Evolutionary conservation across 1,139 yeast genomes (phyloP).

Genomic region (Lodderomyces orthopsilosis): DNA sequence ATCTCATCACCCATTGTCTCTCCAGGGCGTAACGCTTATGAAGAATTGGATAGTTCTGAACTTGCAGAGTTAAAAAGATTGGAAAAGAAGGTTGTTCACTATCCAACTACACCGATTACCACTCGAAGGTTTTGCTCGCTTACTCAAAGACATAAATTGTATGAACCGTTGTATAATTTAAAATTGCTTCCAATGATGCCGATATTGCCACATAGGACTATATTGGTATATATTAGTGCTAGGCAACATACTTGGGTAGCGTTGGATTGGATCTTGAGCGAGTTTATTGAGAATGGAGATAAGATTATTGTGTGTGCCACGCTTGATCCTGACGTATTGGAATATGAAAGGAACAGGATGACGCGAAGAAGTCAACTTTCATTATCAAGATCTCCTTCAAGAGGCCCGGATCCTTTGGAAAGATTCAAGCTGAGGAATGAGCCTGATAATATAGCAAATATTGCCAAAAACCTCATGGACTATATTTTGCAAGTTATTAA

Average conservation of each 20-base stretch:
- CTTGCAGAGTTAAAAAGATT: constrained; percentile 6
- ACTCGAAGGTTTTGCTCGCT: constrained; percentile 51
- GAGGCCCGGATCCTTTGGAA: constrained; percentile 24
- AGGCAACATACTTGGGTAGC: constrained; percentile 79
- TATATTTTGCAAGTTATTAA: constrained; percentile 49
- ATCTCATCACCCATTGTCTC: constrained; percentile 10
- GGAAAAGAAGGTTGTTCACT: constrained; percentile 16
- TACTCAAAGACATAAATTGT: constrained; percentile 45
- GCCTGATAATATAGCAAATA: constrained; percentile 34
- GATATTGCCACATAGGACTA: constrained; percentile 49
- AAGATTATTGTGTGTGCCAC: constrained; percentile 56
- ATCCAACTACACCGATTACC: constrained; percentile 54
- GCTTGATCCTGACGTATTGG: constrained; percentile 18
- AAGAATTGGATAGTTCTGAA: constrained; percentile 7
- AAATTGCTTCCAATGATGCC: constrained; percentile 34
- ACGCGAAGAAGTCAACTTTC: constrained; percentile 14
- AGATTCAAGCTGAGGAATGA: constrained; percentile 32
- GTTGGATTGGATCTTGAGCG: constrained; percentile 61
- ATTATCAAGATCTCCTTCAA: constrained; percentile 22
- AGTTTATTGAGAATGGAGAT: constrained; percentile 59
- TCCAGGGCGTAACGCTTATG: constrained; percentile 6
- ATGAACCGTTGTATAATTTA: constrained; percentile 35
- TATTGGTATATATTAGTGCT: constrained; percentile 66
- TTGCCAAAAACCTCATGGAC: constrained; percentile 42
- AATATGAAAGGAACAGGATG: constrained; percentile 2